Conservation (phyloP, 1,139 yeast genomes). For the Yamadazyma kanchanaburiensis region DNA sequence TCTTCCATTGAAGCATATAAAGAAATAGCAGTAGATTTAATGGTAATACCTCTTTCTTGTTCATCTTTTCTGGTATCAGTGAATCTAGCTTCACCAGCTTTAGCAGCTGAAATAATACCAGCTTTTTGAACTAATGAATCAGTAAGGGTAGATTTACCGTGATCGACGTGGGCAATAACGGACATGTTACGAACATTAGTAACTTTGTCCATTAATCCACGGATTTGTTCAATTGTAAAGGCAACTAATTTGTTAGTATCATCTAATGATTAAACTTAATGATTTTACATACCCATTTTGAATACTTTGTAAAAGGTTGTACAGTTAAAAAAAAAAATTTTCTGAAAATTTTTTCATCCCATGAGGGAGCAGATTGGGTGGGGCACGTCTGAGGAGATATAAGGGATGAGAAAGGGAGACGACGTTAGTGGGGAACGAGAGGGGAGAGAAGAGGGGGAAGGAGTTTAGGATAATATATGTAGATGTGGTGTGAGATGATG, state of each 20-base stretch:
- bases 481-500: too few relatives aligned
- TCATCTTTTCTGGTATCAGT: slow-evolving; percentile 99
- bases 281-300: slow-evolving; percentile 38
- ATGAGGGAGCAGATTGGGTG: slow-evolving; percentile 3
- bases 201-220: slow-evolving; percentile 98
- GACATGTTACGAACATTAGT: slow-evolving; percentile 99
- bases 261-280: neutral
- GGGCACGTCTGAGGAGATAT: slow-evolving; percentile 1
- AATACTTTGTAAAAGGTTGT: slow-evolving; percentile 3
- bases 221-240: slow-evolving; percentile 89
- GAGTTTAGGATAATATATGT: too few relatives aligned
- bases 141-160: slow-evolving; percentile 99
- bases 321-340: slow-evolving; percentile 14
- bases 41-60: slow-evolving; percentile 99
- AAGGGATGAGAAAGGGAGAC: neutral
- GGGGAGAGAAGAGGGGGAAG: neutral
- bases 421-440: neutral
- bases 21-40: slow-evolving; percentile 98
- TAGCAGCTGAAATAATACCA: slow-evolving; percentile 99
- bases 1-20: slow-evolving; percentile 87
- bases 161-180: slow-evolving; percentile 99
- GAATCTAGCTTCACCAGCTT: slow-evolving; percentile 99
- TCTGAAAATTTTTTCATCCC: slow-evolving; percentile 16
- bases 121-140: slow-evolving; percentile 99
- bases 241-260: slow-evolving; percentile 43